phyloP scores from a whole-genome alignment of 2,329 filamentous ascomycete genomes.

The Achaetomium macrosporum region DNA sequence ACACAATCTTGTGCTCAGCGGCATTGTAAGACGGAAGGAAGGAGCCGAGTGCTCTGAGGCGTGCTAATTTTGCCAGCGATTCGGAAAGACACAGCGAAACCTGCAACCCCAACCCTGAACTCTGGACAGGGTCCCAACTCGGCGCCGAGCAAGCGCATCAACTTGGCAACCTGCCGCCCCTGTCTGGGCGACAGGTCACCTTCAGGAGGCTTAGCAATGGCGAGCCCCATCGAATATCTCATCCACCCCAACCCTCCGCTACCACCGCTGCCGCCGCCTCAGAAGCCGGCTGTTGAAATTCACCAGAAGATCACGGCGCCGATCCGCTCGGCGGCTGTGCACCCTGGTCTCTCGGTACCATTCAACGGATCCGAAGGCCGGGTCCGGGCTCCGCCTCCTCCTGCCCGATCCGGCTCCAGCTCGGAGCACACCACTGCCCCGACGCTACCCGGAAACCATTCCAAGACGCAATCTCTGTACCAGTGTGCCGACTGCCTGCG shows the following conservation, averaged over 20 bases:
- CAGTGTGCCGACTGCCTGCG: conserved; percentile 48
- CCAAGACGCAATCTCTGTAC: conserved; percentile 31
- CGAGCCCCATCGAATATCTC: conserved; percentile 23
- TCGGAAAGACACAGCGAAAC: too few species aligned
- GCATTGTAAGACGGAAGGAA: too few species aligned
- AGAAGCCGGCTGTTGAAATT: too few species aligned
- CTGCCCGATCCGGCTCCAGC: conserved; percentile 10
- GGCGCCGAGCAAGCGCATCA: too few species aligned
- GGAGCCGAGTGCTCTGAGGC: too few species aligned
- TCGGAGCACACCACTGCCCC: conserved; percentile 8
- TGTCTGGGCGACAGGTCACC: too few species aligned
- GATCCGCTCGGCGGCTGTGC: not conserved
- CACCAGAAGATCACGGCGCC: not conserved
- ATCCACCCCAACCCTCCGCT: conserved; percentile 19
- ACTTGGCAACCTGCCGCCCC: too few species aligned
- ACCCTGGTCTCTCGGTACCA: not conserved
- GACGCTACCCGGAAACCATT: conserved; percentile 20
- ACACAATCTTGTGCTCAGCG: too few species aligned
- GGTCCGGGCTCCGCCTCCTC: not conserved
- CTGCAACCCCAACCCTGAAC: too few species aligned
- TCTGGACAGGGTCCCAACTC: too few species aligned
- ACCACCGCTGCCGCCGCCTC: not conserved
- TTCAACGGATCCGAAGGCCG: not conserved
- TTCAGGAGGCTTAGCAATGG: conserved; percentile 11
- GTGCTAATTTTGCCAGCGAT: too few species aligned